These are phyloP conservation scores for Amylocystis lapponica DNA, from an alignment of 768 basidiomycete genomes.

Conservation along the genomic window DNA sequence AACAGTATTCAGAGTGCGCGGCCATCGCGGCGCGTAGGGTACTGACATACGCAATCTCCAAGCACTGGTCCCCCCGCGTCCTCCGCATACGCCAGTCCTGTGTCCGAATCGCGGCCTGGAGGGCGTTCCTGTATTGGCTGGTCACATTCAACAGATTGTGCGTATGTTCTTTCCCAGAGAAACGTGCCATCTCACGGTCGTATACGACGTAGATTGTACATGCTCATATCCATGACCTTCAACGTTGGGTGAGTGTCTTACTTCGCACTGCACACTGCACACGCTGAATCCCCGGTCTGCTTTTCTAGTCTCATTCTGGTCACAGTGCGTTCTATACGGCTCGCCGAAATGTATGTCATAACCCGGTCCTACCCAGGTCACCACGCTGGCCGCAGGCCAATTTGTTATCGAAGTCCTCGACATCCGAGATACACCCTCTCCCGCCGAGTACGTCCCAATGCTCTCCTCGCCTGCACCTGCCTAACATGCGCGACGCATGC, in stretches of 20 bases:
- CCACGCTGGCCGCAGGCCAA: slow-evolving; percentile 52
- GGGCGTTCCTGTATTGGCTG: slow-evolving; percentile 47
- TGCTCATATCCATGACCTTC: slow-evolving; percentile 70
- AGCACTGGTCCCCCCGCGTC: slow-evolving; percentile 43
- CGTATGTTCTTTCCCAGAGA: slow-evolving; percentile 20
- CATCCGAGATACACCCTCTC: slow-evolving; percentile 8
- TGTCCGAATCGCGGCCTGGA: slow-evolving; percentile 45
- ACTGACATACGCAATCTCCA: slow-evolving; percentile 43
- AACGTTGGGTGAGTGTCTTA: slow-evolving; percentile 51
- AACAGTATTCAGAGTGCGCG: too few species aligned
- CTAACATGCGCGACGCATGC: neutral
- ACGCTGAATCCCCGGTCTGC: too few species aligned
- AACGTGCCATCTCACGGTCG: slow-evolving; percentile 2
- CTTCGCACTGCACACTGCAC: neutral
- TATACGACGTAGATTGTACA: slow-evolving; percentile 45
- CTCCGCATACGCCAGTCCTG: slow-evolving; percentile 34
- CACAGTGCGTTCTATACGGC: slow-evolving; percentile 32
- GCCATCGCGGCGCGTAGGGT: too few species aligned
- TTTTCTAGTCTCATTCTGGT: slow-evolving; percentile 48
- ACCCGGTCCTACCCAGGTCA: slow-evolving; percentile 44
- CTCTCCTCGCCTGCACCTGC: neutral
- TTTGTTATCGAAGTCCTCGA: slow-evolving; percentile 45
- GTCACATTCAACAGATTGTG: slow-evolving; percentile 60
- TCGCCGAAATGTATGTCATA: neutral
- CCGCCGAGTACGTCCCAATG: slow-evolving; percentile 8